phyloP scores from a whole-genome alignment of 192 early-diverging fungal genomes.

The Coemansia sp. region DNA sequence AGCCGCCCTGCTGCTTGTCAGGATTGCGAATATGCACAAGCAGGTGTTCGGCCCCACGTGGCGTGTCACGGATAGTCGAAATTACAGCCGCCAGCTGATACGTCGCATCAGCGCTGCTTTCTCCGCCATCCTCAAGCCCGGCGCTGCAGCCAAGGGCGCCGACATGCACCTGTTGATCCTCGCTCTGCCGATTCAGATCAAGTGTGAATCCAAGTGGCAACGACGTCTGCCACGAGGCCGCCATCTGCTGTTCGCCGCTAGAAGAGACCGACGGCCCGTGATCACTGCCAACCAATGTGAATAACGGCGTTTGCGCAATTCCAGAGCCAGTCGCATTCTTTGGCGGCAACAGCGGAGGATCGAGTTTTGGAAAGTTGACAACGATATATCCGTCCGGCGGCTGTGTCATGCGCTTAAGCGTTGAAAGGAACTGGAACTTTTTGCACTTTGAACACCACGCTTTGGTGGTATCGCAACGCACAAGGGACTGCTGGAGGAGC shows the following conservation, averaged over 20 bases:
- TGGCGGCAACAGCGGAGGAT: neutral
- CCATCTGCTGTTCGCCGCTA: neutral
- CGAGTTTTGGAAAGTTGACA: constrained; percentile 71
- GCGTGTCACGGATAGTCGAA: constrained; percentile 45
- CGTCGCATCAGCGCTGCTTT: neutral
- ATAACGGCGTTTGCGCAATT: neutral
- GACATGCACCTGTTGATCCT: neutral
- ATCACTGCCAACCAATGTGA: neutral
- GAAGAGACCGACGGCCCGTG: neutral
- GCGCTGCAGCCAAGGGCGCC: neutral
- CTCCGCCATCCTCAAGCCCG: neutral
- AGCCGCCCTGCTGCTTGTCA: constrained; percentile 31
- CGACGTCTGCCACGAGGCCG: constrained; percentile 28
- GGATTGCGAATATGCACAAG: constrained; percentile 45
- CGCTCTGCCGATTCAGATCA: constrained; percentile 3
- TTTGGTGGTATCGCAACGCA: constrained; percentile 33
- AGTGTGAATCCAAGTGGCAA: constrained; percentile 25
- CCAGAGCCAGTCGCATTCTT: neutral
- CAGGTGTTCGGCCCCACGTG: constrained; percentile 41
- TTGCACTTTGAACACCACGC: constrained; percentile 88
- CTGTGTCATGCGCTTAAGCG: constrained; percentile 66
- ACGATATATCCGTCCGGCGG: constrained; percentile 70
- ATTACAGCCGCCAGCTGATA: constrained; percentile 42
- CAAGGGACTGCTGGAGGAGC: constrained; percentile 27
- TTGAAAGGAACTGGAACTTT: constrained; percentile 77